Conservation (phyloP, 352 stramenopile species). For the Globisporangium acanthophoron region DNA sequence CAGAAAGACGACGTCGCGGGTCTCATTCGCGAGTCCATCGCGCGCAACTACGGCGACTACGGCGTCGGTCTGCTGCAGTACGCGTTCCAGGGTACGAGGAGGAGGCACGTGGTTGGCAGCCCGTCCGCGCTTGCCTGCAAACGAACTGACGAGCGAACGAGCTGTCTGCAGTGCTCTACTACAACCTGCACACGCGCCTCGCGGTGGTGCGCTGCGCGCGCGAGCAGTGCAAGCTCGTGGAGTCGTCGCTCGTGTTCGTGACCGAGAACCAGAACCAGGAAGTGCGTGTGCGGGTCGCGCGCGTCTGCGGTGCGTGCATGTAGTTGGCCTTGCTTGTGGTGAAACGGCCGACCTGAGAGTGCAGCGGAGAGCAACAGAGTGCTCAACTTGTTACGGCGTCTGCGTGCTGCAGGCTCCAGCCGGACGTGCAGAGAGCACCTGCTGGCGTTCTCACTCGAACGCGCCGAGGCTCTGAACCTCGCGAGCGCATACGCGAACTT, state of each 20-base stretch:
- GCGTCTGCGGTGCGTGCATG: slow-evolving; percentile 49
- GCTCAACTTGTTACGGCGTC: background rate
- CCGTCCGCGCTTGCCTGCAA: background rate
- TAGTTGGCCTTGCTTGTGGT: background rate
- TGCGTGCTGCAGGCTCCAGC: slow-evolving; percentile 33
- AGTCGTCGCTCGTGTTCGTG: slow-evolving; percentile 71
- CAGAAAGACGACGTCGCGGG: slow-evolving; percentile 54
- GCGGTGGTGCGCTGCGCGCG: slow-evolving; percentile 58
- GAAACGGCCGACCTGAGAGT: background rate
- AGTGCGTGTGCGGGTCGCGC: slow-evolving; percentile 50
- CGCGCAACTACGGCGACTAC: slow-evolving; percentile 64
- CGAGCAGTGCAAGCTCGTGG: slow-evolving; percentile 66
- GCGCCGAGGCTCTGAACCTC: slow-evolving; percentile 35
- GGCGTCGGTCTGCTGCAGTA: slow-evolving; percentile 61
- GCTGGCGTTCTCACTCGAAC: slow-evolving; percentile 46
- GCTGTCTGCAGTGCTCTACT: slow-evolving; percentile 47
- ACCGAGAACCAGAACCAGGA: slow-evolving; percentile 58
- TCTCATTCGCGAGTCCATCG: slow-evolving; percentile 60
- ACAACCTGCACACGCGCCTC: slow-evolving; percentile 43
- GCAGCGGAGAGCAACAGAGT: background rate
- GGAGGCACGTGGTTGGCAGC: background rate
- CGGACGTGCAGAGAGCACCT: slow-evolving; percentile 44
- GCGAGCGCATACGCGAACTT: slow-evolving; percentile 30
- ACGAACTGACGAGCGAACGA: background rate
- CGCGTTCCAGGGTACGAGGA: slow-evolving; percentile 59